phyloP scores from a whole-genome alignment of 306 rosid genomes.

The Dalbergia oliveri region DNA sequence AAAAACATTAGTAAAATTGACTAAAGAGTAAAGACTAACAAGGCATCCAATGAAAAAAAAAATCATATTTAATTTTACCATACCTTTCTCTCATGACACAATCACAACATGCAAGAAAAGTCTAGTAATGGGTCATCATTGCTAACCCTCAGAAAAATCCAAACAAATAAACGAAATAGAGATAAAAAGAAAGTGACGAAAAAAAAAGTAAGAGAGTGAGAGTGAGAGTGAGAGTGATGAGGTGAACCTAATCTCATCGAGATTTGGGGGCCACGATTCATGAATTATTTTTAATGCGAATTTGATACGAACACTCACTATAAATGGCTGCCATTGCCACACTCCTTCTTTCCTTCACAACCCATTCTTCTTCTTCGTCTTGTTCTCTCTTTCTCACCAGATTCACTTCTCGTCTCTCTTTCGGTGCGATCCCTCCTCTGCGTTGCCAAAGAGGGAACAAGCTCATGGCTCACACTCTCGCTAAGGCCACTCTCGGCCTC shows the following conservation, averaged over 20 bases:
- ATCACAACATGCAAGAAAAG: no score
- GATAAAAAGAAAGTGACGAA: no score
- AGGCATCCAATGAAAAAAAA: no score
- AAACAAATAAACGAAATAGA: no score
- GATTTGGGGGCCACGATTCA: no score
- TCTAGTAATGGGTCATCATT: no score
- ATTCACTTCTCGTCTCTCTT: conserved; percentile 54
- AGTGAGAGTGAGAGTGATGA: neutral
- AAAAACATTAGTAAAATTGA: no score
- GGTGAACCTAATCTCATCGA: neutral
- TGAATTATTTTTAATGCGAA: neutral
- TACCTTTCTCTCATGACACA: no score
- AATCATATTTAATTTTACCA: no score
- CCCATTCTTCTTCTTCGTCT: conserved; percentile 25
- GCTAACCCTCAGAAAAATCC: no score
- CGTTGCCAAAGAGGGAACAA: conserved; percentile 48
- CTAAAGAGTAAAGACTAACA: no score
- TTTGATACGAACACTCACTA: conserved; percentile 36
- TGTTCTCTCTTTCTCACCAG: conserved; percentile 53
- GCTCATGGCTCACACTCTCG: conserved; percentile 81
- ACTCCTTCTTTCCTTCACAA: conserved; percentile 44
- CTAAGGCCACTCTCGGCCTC: conserved; percentile 90
- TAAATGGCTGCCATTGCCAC: conserved; percentile 73
- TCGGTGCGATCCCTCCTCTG: conserved; percentile 48
- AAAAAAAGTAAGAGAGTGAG: neutral